Conservation (phyloP, 2,329 filamentous ascomycete species). For the Beauveria varroae region DNA sequence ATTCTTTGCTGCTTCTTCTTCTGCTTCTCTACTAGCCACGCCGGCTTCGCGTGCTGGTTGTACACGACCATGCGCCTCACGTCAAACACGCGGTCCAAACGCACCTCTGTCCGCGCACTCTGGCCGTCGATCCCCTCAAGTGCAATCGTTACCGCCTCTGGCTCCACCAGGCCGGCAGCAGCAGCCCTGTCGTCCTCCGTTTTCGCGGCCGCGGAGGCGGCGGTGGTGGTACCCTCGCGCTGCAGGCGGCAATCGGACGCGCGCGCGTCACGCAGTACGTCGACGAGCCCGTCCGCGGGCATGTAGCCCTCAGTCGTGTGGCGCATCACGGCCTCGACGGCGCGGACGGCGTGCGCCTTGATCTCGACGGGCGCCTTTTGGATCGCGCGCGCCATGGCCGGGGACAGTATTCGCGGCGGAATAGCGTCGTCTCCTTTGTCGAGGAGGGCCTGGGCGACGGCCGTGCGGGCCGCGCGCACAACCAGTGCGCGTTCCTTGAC, state of each 20-base stretch:
- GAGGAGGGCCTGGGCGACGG: slow-evolving; percentile 21
- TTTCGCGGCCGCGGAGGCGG: no score
- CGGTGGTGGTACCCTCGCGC: neutral
- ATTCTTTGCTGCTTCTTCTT: neutral
- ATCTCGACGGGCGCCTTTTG: slow-evolving; percentile 14
- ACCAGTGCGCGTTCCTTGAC: slow-evolving; percentile 22
- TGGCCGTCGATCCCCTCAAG: slow-evolving; percentile 19
- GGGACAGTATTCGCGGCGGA: slow-evolving; percentile 23
- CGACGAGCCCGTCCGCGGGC: slow-evolving; percentile 21
- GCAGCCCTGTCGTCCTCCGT: neutral
- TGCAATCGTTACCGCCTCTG: neutral
- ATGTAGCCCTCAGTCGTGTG: slow-evolving; percentile 21
- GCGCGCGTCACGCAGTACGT: slow-evolving; percentile 17
- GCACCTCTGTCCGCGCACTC: neutral
- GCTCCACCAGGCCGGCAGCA: neutral
- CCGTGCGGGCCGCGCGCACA: slow-evolving; percentile 17
- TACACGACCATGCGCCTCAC: slow-evolving; percentile 4
- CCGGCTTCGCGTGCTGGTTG: neutral
- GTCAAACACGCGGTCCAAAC: neutral
- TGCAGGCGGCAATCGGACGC: neutral
- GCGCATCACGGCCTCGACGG: slow-evolving; percentile 25
- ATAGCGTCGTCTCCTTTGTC: slow-evolving; percentile 14
- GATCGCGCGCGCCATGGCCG: slow-evolving; percentile 18
- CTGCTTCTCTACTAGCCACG: neutral
- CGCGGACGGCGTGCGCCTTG: slow-evolving; percentile 16